phyloP scores from a whole-genome alignment of 1,284 basidiomycete species.

The Fistulinella cinereoalba region DNA sequence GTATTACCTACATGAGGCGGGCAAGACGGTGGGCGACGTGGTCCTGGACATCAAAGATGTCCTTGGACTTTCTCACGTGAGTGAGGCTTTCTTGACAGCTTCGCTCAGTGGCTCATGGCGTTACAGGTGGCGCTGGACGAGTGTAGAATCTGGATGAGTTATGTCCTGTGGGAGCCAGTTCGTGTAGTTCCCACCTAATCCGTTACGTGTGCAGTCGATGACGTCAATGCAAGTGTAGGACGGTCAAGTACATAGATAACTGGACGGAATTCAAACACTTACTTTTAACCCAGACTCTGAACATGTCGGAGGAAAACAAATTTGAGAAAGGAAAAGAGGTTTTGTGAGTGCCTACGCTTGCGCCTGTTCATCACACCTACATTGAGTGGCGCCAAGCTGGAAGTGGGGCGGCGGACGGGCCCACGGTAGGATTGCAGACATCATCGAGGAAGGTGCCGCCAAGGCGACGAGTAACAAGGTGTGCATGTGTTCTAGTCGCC shows the following conservation, averaged over 20 bases:
- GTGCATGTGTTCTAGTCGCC: slow-evolving; percentile 6
- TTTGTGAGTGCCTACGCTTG: slow-evolving; percentile 18
- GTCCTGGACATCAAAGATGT: slow-evolving; percentile 45
- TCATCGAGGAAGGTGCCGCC: slow-evolving; percentile 37
- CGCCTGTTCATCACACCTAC: background rate
- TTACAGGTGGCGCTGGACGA: slow-evolving; percentile 26
- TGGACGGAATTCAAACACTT: background rate
- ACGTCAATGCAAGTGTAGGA: slow-evolving; percentile 5
- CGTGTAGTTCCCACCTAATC: slow-evolving; percentile 11
- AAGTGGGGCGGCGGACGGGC: slow-evolving; percentile 31
- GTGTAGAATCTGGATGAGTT: slow-evolving; percentile 23
- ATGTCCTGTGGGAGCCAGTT: slow-evolving; percentile 1
- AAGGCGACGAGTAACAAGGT: slow-evolving; percentile 41
- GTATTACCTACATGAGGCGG: slow-evolving; percentile 31
- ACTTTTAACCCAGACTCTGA: background rate
- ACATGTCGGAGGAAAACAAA: slow-evolving; percentile 10
- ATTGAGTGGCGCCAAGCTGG: slow-evolving; percentile 11
- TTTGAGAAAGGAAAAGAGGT: slow-evolving; percentile 17
- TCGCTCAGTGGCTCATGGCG: slow-evolving; percentile 1
- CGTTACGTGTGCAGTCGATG: slow-evolving; percentile 12
- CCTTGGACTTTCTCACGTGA: slow-evolving; percentile 43
- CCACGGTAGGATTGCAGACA: slow-evolving; percentile 30
- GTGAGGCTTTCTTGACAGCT: slow-evolving; percentile 6
- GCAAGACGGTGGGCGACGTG: slow-evolving; percentile 38
- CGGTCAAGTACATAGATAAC: background rate